Percentiles rank a stretch among this genome's conserved stretches.
Conservation (phyloP, 1,284 basidiomycete species). For the Apiotrichum veenhuisii region DNA sequence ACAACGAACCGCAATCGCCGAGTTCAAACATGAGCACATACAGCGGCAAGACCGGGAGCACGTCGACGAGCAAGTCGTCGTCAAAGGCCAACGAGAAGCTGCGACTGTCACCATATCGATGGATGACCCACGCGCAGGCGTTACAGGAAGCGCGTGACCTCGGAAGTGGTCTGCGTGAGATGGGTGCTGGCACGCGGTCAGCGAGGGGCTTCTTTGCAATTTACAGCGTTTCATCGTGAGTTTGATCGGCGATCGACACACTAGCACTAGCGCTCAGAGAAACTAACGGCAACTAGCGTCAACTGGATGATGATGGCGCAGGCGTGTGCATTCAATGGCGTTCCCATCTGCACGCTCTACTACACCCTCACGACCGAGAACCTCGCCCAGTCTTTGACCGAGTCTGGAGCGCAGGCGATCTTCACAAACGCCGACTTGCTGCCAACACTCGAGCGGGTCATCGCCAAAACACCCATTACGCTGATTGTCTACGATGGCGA, state of each 20-base stretch:
- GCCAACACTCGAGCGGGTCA: slow-evolving; percentile 63
- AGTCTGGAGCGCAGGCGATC: slow-evolving; percentile 63
- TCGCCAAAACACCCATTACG: slow-evolving; percentile 69
- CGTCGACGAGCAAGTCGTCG: neutral
- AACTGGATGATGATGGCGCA: slow-evolving; percentile 90
- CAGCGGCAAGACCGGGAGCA: slow-evolving; percentile 64
- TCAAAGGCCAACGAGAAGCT: slow-evolving; percentile 83
- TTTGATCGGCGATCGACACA: slow-evolving; percentile 23
- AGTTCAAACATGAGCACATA: neutral
- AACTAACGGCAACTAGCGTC: slow-evolving; percentile 21
- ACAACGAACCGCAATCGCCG: slow-evolving; percentile 43
- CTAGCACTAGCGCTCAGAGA: neutral
- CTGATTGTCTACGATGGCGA: slow-evolving; percentile 84
- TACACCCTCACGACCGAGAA: slow-evolving; percentile 87
- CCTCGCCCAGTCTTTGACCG: slow-evolving; percentile 82
- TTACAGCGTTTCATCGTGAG: slow-evolving; percentile 82
- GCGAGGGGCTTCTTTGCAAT: slow-evolving; percentile 70
- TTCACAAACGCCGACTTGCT: slow-evolving; percentile 93
- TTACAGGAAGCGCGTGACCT: slow-evolving; percentile 62
- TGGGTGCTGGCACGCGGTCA: slow-evolving; percentile 57
- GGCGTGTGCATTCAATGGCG: slow-evolving; percentile 69
- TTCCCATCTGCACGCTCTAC: slow-evolving; percentile 89
- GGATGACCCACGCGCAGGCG: slow-evolving; percentile 67
- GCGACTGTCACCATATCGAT: slow-evolving; percentile 82
- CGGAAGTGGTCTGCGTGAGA: slow-evolving; percentile 67